Percentiles rank a stretch among this genome's conserved stretches.
phyloP scores from a whole-genome alignment of 176 grass and related monocot species.

The Saccharum spontaneum region DNA sequence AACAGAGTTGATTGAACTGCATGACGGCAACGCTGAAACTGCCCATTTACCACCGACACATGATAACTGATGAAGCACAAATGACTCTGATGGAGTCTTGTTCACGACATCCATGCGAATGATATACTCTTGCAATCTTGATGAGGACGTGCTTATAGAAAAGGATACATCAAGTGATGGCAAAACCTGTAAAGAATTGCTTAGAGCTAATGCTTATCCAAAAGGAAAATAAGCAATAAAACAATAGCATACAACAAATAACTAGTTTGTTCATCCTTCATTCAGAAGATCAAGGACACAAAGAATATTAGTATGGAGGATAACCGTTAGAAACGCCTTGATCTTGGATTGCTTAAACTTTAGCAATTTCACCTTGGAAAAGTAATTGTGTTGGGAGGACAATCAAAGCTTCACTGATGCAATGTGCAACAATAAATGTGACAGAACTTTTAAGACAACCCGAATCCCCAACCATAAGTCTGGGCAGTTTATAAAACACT shows the following conservation, averaged over 20 bases:
- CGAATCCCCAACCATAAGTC: neutral
- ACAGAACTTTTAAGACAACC: neutral
- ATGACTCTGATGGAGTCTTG: constrained; percentile 62
- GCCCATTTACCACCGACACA: constrained; percentile 72
- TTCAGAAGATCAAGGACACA: neutral
- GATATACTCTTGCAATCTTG: constrained; percentile 82
- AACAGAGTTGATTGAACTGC: constrained; percentile 52
- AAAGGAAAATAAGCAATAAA: neutral
- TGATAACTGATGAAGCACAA: constrained; percentile 79
- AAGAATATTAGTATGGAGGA: neutral
- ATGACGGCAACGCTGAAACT: constrained; percentile 66
- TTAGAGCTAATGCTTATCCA: neutral
- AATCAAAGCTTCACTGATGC: neutral
- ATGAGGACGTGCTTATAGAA: constrained; percentile 67
- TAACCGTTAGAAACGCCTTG: neutral
- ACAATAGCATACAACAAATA: neutral
- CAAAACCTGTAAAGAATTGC: constrained; percentile 61
- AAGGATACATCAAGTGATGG: constrained; percentile 87
- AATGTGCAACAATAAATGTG: neutral
- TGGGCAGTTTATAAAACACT: constrained; percentile 12
- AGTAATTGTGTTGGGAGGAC: neutral
- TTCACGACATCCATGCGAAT: constrained; percentile 86
- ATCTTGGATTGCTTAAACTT: neutral
- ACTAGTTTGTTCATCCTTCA: neutral
- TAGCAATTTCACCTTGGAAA: neutral